Base-by-base conservation (phyloP, 768 basidiomycete species). In the Infundibulicybe gibba region DNA sequence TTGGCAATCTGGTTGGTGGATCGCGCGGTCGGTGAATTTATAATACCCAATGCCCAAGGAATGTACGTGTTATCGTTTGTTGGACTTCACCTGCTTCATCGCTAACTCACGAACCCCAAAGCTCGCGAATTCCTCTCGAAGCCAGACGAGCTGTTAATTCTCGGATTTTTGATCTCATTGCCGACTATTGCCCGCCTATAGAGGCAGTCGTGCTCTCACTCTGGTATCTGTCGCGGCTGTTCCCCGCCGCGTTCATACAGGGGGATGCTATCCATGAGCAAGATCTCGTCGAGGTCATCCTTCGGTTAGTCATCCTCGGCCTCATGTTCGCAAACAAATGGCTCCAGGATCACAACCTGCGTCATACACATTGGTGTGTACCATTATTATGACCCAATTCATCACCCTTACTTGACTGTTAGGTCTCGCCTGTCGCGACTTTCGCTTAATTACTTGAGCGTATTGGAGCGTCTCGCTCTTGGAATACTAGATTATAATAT, bases 261-360 rank as follows among this genome's bases (percentile, higher is more conserved):
- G 61, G 57, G 10, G 53, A 67, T 41, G 58, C 62, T 37, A 56
- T 75, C 40, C 63, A 64, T 31, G 50, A 57, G 12, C 65, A 69
- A 37, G 66, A 67, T 32, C 58, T 62, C 34, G 67, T 72, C 40
- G 76, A 76, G 40, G 69, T 67, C 33, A 68, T 71, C 12, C 76
- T 76, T 49, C 68, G 80, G 49, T 63, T 68, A 31, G 80, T 81
- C 53, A 55, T 80, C 5, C 60, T 83, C 32, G 70, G 73, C 44
- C 71, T 74, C 32, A 78, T 79, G 65, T 59, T 84, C 32, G 81
- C 83, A 11, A 77, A 76, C 53, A 84, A 82, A 63, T 83, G 80
- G 80, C 50, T 83, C 43, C 76, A 81, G 46, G 83, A 83, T 53
- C 70, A 74, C 51, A 69, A 74, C 0, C 74, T 74, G 56, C 69